A percentile compares a stretch with the other conserved stretches of the same genome.
These are phyloP conservation scores for Astragalus membranaceus DNA, from an alignment of 306 rosid species.

Conservation along the genomic window DNA sequence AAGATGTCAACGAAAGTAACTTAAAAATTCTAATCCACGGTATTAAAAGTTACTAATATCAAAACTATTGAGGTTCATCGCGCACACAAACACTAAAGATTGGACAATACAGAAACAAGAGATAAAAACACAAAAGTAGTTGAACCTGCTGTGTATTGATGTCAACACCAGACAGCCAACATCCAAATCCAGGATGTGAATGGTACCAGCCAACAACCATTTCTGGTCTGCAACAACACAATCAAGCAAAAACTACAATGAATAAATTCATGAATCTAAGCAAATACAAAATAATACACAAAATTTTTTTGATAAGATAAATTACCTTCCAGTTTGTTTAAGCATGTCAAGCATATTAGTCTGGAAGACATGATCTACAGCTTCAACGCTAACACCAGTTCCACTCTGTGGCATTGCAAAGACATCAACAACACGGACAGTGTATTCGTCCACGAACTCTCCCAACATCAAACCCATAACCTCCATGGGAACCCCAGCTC, in stretches of 20 bases:
- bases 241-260: neutral
- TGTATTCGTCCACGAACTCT: conserved; percentile 87
- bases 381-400: conserved; percentile 96
- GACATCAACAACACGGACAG: conserved; percentile 91
- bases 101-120: neutral
- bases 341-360: conserved; percentile 99
- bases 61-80: neutral
- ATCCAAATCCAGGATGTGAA: conserved; percentile 98
- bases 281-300: neutral
- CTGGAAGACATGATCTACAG: conserved; percentile 94
- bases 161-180: conserved; percentile 99
- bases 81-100: neutral
- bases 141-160: conserved; percentile 94
- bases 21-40: neutral
- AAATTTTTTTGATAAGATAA: neutral
- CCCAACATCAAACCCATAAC: conserved; percentile 99
- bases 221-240: conserved; percentile 67
- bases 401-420: conserved; percentile 99
- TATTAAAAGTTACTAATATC: neutral
- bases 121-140: neutral
- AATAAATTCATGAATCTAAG: neutral
- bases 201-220: conserved; percentile 99
- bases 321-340: conserved; percentile 90
- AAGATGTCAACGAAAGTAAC: neutral
- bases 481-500: conserved; percentile 99